These are phyloP conservation scores for Thalassiosira mediterranea DNA, from an alignment of 352 stramenopile genomes.

Conservation along the genomic window DNA sequence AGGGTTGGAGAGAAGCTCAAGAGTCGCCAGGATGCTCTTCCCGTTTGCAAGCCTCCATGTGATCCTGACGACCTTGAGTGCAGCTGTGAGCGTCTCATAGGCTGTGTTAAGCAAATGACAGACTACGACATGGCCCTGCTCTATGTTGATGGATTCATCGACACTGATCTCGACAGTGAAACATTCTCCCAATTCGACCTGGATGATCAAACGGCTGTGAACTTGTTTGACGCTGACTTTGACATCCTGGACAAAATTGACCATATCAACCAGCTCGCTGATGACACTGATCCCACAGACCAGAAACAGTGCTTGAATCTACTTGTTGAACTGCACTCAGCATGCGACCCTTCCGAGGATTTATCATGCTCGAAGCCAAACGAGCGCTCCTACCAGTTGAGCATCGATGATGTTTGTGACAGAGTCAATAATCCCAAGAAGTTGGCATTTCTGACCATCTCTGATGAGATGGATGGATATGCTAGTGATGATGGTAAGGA, in stretches of 20 bases:
- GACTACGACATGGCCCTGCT: neutral
- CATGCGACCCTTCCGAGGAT: neutral
- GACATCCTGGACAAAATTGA: neutral
- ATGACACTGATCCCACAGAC: neutral
- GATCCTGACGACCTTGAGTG: conserved; percentile 1
- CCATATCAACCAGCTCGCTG: neutral
- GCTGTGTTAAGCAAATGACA: conserved; percentile 13
- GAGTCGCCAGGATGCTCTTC: neutral
- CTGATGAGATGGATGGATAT: neutral
- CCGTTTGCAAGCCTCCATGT: neutral
- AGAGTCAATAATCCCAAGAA: neutral
- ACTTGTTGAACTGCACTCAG: conserved; percentile 3
- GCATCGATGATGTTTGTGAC: neutral
- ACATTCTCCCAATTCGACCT: neutral
- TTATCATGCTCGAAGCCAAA: neutral
- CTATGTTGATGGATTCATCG: neutral
- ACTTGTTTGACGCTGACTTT: neutral
- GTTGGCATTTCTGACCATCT: neutral
- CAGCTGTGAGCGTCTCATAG: conserved; percentile 10
- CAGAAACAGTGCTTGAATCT: neutral
- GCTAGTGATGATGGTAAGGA: neutral
- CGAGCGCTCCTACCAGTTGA: neutral
- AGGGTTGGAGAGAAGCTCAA: neutral
- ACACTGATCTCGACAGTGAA: neutral
- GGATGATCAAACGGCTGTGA: neutral